Conservation (phyloP, 208 protist genomes). For the Leishmania tarentolae region DNA sequence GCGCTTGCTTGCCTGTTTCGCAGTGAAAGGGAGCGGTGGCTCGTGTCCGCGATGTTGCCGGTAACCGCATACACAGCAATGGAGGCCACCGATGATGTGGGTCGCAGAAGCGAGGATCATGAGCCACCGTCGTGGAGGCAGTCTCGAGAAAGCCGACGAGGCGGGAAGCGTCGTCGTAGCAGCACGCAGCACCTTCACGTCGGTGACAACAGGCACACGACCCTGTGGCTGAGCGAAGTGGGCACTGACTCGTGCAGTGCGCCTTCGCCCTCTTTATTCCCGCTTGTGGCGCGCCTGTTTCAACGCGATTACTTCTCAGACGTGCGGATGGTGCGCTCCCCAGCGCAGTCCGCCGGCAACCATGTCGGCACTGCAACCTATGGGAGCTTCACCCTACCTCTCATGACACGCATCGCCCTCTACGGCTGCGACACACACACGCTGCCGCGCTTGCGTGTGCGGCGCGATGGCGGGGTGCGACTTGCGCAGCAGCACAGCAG, state of each 20-base stretch:
- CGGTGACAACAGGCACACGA: not conserved
- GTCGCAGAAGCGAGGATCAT: not conserved
- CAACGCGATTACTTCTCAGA: constrained; percentile 8
- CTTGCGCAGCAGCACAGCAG: not conserved
- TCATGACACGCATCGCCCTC: constrained; percentile 22
- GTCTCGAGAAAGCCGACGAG: too few species aligned
- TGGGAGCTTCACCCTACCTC: not conserved
- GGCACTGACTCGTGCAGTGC: not conserved
- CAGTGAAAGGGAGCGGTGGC: constrained; percentile 26
- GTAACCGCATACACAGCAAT: not conserved
- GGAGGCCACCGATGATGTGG: too few species aligned
- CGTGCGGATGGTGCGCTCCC: not conserved
- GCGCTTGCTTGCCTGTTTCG: constrained; percentile 5
- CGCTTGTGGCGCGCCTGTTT: constrained; percentile 16
- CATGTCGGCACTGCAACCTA: not conserved
- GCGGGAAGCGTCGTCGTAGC: not conserved
- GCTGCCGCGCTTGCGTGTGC: constrained; percentile 21
- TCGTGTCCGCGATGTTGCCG: constrained; percentile 23
- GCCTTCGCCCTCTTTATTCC: not conserved
- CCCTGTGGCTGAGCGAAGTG: constrained; percentile 10
- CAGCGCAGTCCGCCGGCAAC: not conserved
- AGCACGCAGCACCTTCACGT: not conserved
- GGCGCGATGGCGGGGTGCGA: constrained; percentile 19
- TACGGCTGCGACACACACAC: constrained; percentile 15
- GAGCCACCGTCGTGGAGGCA: not conserved